phyloP scores from a whole-genome alignment of 2,329 filamentous ascomycete genomes.

The Aureobasidium sp. region DNA sequence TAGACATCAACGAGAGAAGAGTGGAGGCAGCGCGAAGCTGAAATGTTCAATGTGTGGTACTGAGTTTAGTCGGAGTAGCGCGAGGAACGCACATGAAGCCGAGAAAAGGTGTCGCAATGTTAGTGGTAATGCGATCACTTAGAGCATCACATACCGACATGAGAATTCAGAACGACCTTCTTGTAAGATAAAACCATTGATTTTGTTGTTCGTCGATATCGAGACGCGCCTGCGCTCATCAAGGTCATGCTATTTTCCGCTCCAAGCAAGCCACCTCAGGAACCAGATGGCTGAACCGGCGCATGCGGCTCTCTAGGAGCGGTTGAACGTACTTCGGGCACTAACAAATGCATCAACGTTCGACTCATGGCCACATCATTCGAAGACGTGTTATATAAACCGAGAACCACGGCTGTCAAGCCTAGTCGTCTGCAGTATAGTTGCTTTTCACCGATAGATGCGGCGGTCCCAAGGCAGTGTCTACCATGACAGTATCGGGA shows the following conservation, averaged over 20 bases:
- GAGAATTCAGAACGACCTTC: too few species aligned
- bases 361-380: not conserved
- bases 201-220: too few species aligned
- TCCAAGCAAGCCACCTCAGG: too few species aligned
- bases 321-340: not conserved
- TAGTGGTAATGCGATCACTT: not conserved
- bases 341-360: not conserved
- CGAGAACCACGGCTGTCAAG: not conserved
- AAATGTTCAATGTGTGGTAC: not conserved
- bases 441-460: not conserved
- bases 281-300: too few species aligned
- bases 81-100: not conserved
- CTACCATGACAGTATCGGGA: not conserved
- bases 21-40: not conserved
- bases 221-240: too few species aligned
- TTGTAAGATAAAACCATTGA: too few species aligned
- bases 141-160: too few species aligned
- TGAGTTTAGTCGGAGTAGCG: not conserved
- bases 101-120: not conserved
- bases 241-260: too few species aligned
- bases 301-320: too few species aligned
- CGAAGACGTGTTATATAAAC: not conserved
- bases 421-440: not conserved
- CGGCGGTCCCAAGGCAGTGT: not conserved
- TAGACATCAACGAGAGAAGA: constrained; percentile 2